These are phyloP conservation scores for Irpex sp. DNA, from an alignment of 1,284 basidiomycete genomes.

Conservation along the genomic window DNA sequence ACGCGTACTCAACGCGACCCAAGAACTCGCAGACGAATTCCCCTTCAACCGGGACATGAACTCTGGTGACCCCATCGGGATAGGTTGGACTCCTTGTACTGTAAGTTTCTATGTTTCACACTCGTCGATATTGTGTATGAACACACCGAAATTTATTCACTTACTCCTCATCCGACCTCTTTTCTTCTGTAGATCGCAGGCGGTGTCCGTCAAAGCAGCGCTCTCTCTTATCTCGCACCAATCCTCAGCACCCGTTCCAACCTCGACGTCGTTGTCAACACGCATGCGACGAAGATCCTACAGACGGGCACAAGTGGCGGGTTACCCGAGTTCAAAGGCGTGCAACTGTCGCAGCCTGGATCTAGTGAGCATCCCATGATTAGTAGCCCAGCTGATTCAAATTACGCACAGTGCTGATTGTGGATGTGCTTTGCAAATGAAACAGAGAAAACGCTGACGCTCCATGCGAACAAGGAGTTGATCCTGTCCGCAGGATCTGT, in stretches of 20 bases:
- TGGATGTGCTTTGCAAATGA: background rate
- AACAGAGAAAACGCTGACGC: constrained; percentile 4
- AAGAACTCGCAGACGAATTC: constrained; percentile 21
- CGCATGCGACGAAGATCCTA: constrained; percentile 34
- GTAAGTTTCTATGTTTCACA: background rate
- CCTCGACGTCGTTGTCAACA: constrained; percentile 36
- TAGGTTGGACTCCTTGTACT: constrained; percentile 22
- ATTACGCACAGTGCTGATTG: constrained; percentile 6
- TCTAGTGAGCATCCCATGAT: constrained; percentile 12
- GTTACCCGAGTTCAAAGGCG: constrained; percentile 25
- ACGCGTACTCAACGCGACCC: background rate
- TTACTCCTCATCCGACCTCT: background rate
- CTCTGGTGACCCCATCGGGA: constrained; percentile 30
- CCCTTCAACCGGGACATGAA: constrained; percentile 35
- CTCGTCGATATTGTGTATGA: background rate
- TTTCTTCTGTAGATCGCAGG: constrained; percentile 26
- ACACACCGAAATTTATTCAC: background rate
- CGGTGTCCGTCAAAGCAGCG: constrained; percentile 28
- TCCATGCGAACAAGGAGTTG: constrained; percentile 22
- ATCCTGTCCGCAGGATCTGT: constrained; percentile 13
- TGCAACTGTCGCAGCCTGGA: constrained; percentile 25
- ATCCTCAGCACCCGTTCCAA: constrained; percentile 28
- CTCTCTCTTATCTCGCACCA: constrained; percentile 26
- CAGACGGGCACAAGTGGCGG: constrained; percentile 17
- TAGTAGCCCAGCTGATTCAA: background rate